Evolutionary conservation across 192 early-diverging fungal genomes (phyloP).

Genomic region (Jimgerdemannia flammicorona): DNA sequence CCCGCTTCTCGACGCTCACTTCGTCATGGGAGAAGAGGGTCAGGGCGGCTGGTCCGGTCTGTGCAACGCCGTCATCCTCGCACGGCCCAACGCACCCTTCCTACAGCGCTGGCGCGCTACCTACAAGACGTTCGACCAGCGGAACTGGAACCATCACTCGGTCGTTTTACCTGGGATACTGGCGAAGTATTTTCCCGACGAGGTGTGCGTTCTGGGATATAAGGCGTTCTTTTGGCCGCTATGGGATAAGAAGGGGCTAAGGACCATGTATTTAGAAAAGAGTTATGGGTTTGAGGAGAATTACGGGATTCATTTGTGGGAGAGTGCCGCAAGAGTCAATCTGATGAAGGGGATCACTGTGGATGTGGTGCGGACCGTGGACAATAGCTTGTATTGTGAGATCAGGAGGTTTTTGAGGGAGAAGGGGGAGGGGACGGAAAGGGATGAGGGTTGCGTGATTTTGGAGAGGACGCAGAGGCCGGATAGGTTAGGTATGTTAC

Average conservation of each 20-base stretch:
- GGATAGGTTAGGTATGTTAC: conserved; percentile 21
- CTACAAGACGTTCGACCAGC: conserved; percentile 37
- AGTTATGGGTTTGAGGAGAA: conserved; percentile 30
- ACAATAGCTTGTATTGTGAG: conserved; percentile 34
- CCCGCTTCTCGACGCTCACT: conserved; percentile 36
- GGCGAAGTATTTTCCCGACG: conserved; percentile 13
- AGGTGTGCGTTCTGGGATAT: conserved; percentile 26
- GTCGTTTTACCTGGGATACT: conserved; percentile 37
- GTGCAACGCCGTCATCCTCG: conserved; percentile 45
- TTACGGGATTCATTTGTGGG: conserved; percentile 31
- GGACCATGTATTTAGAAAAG: conserved; percentile 34
- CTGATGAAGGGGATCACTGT: conserved; percentile 23
- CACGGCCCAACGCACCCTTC: conserved; percentile 37
- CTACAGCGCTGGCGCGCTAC: conserved; percentile 41
- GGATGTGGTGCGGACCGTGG: conserved; percentile 21
- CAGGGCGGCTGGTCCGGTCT: conserved; percentile 34
- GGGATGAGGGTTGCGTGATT: conserved; percentile 17
- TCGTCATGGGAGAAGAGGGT: conserved; percentile 49
- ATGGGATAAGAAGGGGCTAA: conserved; percentile 31
- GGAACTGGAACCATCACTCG: conserved; percentile 40
- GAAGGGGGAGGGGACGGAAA: not conserved
- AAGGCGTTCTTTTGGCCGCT: conserved; percentile 41
- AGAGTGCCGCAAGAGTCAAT: conserved; percentile 31
- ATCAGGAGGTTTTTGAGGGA: conserved; percentile 31
- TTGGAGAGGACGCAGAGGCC: not conserved